These are phyloP conservation scores for Zoysia japonica DNA, from an alignment of 176 grass and related monocot genomes.

Conservation along the genomic window DNA sequence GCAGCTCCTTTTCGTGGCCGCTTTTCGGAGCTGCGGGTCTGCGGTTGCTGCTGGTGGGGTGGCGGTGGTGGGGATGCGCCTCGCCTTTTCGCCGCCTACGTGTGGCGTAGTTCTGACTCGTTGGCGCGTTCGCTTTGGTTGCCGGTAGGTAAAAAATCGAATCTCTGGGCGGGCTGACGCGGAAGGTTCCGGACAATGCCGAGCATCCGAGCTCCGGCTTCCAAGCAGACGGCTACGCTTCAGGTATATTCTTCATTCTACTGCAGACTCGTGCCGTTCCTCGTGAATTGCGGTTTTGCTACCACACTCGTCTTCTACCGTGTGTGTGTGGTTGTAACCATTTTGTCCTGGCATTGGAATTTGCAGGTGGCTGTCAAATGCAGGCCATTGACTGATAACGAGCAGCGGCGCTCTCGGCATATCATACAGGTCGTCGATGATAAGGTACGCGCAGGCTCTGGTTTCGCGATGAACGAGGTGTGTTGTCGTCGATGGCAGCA, in stretches of 20 bases:
- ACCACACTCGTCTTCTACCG: neutral
- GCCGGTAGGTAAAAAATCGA: slow-evolving; percentile 34
- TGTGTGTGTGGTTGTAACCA: neutral
- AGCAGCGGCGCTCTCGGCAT: slow-evolving; percentile 66
- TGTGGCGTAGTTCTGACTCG: slow-evolving; percentile 47
- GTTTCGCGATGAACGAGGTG: neutral
- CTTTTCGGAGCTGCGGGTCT: slow-evolving; percentile 28
- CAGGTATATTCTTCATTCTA: slow-evolving; percentile 47
- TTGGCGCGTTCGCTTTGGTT: slow-evolving; percentile 4
- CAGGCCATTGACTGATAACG: slow-evolving; percentile 77
- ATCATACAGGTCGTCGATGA: slow-evolving; percentile 96
- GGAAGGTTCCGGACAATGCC: slow-evolving; percentile 68
- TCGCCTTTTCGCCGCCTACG: slow-evolving; percentile 47
- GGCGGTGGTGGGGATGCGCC: slow-evolving; percentile 44
- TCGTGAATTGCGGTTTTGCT: neutral
- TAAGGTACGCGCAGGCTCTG: slow-evolving; percentile 50
- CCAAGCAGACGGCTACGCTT: slow-evolving; percentile 83
- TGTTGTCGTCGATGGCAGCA: slow-evolving; percentile 25
- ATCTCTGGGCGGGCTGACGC: slow-evolving; percentile 26
- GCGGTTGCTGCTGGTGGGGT: slow-evolving; percentile 39
- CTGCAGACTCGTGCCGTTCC: neutral
- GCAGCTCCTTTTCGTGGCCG: slow-evolving; percentile 26
- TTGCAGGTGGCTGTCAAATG: slow-evolving; percentile 92
- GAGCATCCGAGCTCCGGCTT: slow-evolving; percentile 80
- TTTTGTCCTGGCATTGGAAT: neutral